Evolutionary conservation across 305 asterid genomes (phyloP).

Genomic region (Euphrasia arctica): DNA sequence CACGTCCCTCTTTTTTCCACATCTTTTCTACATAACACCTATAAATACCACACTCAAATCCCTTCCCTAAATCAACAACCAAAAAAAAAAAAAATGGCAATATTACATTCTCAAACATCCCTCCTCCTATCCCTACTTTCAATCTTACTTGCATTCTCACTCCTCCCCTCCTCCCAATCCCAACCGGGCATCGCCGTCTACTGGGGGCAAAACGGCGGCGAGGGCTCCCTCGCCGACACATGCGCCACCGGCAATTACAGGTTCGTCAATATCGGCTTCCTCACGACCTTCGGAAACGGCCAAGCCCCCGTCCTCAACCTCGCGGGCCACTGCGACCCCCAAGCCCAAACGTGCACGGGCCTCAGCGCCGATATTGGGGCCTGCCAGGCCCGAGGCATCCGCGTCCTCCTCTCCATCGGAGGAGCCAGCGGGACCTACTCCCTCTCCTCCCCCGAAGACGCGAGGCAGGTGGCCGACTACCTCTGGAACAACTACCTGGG

Average conservation of each 20-base stretch:
- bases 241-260: constrained; percentile 42
- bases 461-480: constrained; percentile 33
- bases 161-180: constrained; percentile 22
- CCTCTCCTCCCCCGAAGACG: constrained; percentile 36
- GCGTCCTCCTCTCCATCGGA: constrained; percentile 37
- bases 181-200: constrained; percentile 35
- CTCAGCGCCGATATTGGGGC: constrained; percentile 27
- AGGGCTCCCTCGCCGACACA: constrained; percentile 40
- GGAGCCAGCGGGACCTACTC: constrained; percentile 30
- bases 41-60: constrained; percentile 18
- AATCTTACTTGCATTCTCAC: constrained; percentile 19
- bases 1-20: no score
- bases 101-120: constrained; percentile 2
- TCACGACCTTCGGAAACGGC: constrained; percentile 37
- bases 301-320: constrained; percentile 42
- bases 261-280: constrained; percentile 40
- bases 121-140: constrained; percentile 3
- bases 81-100: no score
- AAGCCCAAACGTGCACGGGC: constrained; percentile 25
- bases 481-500: constrained; percentile 47
- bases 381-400: constrained; percentile 34
- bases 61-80: not conserved
- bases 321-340: constrained; percentile 47
- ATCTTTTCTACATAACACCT: not conserved
- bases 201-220: constrained; percentile 54